phyloP scores from a whole-genome alignment of 768 basidiomycete genomes.

The Naganishia kalamii region DNA sequence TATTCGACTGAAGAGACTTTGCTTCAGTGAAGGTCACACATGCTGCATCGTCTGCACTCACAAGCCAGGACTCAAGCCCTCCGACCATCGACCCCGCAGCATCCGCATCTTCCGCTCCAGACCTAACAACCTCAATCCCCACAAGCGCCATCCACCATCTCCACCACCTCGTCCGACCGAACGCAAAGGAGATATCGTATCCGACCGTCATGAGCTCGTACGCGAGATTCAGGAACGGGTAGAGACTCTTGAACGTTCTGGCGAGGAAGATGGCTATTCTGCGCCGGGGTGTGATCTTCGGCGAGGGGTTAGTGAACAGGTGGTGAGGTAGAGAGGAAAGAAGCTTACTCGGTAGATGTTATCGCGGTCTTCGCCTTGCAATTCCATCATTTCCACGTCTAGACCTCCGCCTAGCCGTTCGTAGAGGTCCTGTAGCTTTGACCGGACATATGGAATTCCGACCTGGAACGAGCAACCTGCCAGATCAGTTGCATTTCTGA shows the following conservation, averaged over 20 bases:
- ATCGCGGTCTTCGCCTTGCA: constrained; percentile 32
- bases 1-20: background rate
- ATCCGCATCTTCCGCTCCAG: constrained; percentile 67
- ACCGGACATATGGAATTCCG: constrained; percentile 78
- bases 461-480: constrained; percentile 54
- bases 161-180: constrained; percentile 76
- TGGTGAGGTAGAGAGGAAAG: background rate
- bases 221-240: constrained; percentile 72
- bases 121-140: constrained; percentile 71
- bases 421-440: constrained; percentile 83
- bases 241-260: constrained; percentile 61
- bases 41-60: constrained; percentile 1
- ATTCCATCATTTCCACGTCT: constrained; percentile 54
- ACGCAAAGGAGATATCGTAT: constrained; percentile 84
- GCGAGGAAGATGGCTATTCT: constrained; percentile 10
- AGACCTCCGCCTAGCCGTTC: constrained; percentile 81
- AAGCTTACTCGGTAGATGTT: constrained; percentile 3
- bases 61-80: background rate
- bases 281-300: background rate
- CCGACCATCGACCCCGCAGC: constrained; percentile 18
- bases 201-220: constrained; percentile 76
- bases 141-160: constrained; percentile 87
- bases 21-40: background rate
- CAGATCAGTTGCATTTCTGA: constrained; percentile 48
- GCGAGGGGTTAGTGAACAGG: background rate